Percentiles rank a stretch among this genome's conserved stretches.
Conservation (phyloP, 306 rosid genomes). For the Cajanus cajan region DNA sequence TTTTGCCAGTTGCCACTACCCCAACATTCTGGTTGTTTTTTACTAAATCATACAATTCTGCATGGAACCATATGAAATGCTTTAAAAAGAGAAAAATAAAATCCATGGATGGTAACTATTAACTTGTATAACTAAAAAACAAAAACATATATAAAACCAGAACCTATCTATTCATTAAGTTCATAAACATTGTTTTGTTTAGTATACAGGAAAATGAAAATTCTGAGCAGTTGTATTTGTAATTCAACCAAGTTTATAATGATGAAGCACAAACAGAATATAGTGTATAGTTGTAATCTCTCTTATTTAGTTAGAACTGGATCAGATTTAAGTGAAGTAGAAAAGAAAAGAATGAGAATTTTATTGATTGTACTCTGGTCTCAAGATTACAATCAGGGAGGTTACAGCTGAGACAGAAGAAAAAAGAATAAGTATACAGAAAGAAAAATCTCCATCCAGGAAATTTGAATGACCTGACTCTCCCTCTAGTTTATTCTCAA, state of each 20-base stretch:
- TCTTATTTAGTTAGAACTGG: background rate
- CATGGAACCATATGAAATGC: conserved; percentile 1
- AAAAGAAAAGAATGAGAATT: background rate
- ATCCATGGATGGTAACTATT: background rate
- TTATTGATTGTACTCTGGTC: background rate
- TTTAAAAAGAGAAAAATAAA: background rate
- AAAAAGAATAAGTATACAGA: background rate
- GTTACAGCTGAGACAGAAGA: background rate
- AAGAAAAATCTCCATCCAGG: background rate
- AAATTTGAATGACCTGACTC: background rate
- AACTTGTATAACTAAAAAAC: background rate
- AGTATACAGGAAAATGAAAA: conserved; percentile 27
- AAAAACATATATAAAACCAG: conserved; percentile 11
- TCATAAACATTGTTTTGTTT: conserved; percentile 17
- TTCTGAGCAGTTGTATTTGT: conserved; percentile 12
- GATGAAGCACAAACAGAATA: background rate
- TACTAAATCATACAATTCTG: conserved; percentile 7
- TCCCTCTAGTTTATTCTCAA: background rate
- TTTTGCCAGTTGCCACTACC: background rate
- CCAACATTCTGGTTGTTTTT: background rate
- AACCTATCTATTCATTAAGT: background rate
- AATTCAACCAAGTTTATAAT: conserved; percentile 5
- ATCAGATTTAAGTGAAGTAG: background rate
- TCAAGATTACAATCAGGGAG: background rate
- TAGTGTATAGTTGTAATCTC: background rate